phyloP scores from a whole-genome alignment of 371 early-diverging fungal genomes.

The Conidiobolus incongruus region DNA sequence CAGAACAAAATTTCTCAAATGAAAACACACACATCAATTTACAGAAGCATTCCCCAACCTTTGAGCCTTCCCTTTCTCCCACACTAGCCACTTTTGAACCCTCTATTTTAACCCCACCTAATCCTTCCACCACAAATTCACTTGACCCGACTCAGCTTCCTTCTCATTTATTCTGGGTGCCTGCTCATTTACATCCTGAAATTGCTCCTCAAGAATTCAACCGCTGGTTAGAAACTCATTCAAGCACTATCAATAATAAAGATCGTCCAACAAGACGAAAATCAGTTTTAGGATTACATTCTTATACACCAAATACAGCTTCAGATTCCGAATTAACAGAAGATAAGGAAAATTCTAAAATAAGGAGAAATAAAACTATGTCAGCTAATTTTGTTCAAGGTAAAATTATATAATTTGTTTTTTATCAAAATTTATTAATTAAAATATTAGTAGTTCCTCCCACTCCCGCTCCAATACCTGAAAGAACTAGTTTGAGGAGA shows the following conservation, averaged over 20 bases:
- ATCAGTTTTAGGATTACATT: conserved; percentile 19
- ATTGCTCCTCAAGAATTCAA: conserved; percentile 31
- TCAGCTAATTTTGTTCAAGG: conserved; percentile 22
- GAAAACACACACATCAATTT: no score
- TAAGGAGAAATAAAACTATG: conserved; percentile 28
- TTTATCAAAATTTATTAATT: conserved; percentile 9
- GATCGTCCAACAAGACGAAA: conserved; percentile 14
- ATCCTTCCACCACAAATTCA: no score
- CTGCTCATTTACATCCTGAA: conserved; percentile 32
- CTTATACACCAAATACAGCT: conserved; percentile 11
- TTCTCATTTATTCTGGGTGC: conserved; percentile 25
- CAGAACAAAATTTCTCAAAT: no score
- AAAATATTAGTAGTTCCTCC: conserved; percentile 15
- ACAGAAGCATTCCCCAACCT: no score
- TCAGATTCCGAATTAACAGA: no score
- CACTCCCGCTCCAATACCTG: conserved; percentile 12
- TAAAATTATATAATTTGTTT: conserved; percentile 12
- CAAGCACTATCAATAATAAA: conserved; percentile 11
- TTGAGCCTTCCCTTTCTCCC: no score
- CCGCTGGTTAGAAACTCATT: conserved; percentile 17
- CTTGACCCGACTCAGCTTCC: conserved; percentile 6
- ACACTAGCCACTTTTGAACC: no score
- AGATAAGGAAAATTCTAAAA: conserved; percentile 28
- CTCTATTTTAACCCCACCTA: no score
- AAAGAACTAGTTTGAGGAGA: conserved; percentile 17